phyloP scores from a whole-genome alignment of 1,139 yeast genomes.

The Candida freyschussii region DNA sequence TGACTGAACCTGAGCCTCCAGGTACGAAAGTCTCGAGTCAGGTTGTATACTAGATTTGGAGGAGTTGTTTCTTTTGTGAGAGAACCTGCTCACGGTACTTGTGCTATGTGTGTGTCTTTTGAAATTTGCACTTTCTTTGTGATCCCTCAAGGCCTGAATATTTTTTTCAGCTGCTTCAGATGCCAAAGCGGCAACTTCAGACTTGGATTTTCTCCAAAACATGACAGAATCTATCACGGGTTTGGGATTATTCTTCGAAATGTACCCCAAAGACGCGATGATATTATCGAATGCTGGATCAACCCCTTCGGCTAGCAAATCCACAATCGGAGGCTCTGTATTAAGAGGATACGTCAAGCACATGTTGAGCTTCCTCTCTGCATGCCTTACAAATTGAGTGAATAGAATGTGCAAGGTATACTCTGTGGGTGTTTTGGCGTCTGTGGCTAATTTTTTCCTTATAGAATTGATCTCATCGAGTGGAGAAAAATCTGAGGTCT shows the following conservation, averaged over 20 bases:
- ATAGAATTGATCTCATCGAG: conserved; percentile 20
- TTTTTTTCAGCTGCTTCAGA: conserved; percentile 47
- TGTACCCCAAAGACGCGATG: conserved; percentile 80
- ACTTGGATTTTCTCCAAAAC: conserved; percentile 95
- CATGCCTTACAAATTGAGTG: conserved; percentile 91
- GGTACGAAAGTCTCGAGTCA: conserved; percentile 25
- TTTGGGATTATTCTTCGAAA: conserved; percentile 85
- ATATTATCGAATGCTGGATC: conserved; percentile 85
- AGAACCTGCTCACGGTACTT: conserved; percentile 29
- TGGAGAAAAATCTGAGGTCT: conserved; percentile 12
- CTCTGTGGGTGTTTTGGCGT: conserved; percentile 79
- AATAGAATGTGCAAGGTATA: conserved; percentile 91
- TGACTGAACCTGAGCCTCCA: conserved; percentile 44
- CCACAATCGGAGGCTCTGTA: conserved; percentile 77
- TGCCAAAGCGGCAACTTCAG: conserved; percentile 79
- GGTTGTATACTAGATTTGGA: conserved; percentile 29
- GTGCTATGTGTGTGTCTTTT: conserved; percentile 25
- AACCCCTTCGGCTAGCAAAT: conserved; percentile 79
- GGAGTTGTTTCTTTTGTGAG: conserved; percentile 34
- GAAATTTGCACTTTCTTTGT: conserved; percentile 19
- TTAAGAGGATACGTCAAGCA: conserved; percentile 67
- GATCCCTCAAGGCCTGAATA: conserved; percentile 24
- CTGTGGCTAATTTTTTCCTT: conserved; percentile 44
- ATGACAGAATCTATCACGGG: conserved; percentile 96
- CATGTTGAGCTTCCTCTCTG: conserved; percentile 76